Base-by-base conservation (phyloP, 129 eudicot genomes). In the Erigeron canadensis region DNA sequence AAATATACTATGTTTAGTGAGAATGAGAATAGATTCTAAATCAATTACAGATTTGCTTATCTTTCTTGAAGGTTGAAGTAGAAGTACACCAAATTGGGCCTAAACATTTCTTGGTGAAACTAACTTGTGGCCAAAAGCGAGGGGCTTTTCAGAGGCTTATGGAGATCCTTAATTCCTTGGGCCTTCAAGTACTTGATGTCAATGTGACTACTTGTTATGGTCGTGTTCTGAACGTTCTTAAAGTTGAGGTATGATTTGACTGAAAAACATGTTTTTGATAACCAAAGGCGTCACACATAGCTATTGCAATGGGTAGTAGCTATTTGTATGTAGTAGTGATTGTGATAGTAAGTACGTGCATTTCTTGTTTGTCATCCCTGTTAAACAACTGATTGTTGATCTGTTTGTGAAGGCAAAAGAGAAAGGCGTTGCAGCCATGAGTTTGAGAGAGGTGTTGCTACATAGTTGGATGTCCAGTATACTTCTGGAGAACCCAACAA, bases 161-260 rank as follows among this genome's bases (percentile, higher is more conserved):
- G 76, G 88, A 93, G 80, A 86, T 84, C 21, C 42, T 86, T 10
- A 67, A 74, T 75, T 81, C 87, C 6, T 59, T 85, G 42, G 92
- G 88, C 19, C 86, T 89, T 63, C 80, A 77, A 75, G 91, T 89
- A 8, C 47, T 45, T 8, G 95, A 89, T 70, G 80, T 63, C 22
- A 85, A 87, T 76, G 80, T 85, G 41, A 82, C 90, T 28, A 82
- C 96, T 13, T 80, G 74, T 17, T 48, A 93, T 70, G 92, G 84
- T 37, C 72, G 48, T 43, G 87, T 86, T 53, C 70, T 84, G 81
- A 85, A 84, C 83, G 56, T 77, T 71, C 80, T 89, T 63, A 81
- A 46, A 65, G 81, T 89, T 21, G 84, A 85, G 96, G 96, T 87
- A 78, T 23, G 63, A 13, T 41, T 38, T 23, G 63, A 13, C 48